phyloP scores from a whole-genome alignment of 2,329 filamentous ascomycete species.

The Pseudopyrenochaeta lycopersici region DNA sequence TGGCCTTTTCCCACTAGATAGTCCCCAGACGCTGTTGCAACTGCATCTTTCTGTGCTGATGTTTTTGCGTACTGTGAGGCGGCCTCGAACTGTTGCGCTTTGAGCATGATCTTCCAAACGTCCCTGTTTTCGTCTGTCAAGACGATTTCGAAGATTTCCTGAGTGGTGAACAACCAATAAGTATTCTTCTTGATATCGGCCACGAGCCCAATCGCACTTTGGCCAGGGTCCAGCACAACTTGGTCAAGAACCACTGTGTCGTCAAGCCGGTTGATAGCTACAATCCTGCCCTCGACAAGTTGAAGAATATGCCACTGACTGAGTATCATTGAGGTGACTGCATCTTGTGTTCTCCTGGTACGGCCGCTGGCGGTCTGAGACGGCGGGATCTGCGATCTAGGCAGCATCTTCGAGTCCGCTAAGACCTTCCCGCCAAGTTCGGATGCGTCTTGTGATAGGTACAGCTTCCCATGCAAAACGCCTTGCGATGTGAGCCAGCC shows the following conservation, averaged over 20 bases:
- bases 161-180: constrained; percentile 92
- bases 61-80: constrained; percentile 87
- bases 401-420: constrained; percentile 78
- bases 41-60: constrained; percentile 82
- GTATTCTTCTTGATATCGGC: constrained; percentile 95
- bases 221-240: constrained; percentile 79
- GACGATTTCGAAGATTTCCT: constrained; percentile 93
- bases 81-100: constrained; percentile 85
- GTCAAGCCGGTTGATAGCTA: constrained; percentile 87
- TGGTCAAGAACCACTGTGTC: constrained; percentile 89
- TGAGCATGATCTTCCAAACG: constrained; percentile 93
- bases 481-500: constrained; percentile 92
- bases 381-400: constrained; percentile 75
- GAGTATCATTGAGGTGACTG: constrained; percentile 80
- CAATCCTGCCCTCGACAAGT: constrained; percentile 81
- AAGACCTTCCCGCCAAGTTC: constrained; percentile 79
- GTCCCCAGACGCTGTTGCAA: constrained; percentile 92
- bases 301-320: constrained; percentile 94
- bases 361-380: constrained; percentile 72
- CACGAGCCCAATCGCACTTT: constrained; percentile 82
- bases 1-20: constrained; percentile 82
- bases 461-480: constrained; percentile 84
- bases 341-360: constrained; percentile 72
- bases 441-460: constrained; percentile 66
- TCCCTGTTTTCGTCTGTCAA: constrained; percentile 90